Percentiles rank a stretch among this genome's conserved stretches.
These are phyloP conservation scores for Psilocybe mexicana DNA, from an alignment of 1,284 basidiomycete species.

Conservation along the genomic window DNA sequence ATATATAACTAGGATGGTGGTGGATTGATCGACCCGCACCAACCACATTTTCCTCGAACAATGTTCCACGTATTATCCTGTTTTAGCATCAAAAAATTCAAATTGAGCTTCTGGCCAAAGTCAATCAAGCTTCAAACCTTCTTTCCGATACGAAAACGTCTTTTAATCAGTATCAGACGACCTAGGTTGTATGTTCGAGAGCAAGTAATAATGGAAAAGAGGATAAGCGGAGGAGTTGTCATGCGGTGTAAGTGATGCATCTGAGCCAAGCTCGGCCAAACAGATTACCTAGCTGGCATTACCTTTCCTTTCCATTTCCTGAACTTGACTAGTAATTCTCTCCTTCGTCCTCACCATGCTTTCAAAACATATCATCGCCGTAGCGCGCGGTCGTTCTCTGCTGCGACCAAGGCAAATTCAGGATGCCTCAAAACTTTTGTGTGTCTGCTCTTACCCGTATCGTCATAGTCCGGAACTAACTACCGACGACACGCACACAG, in stretches of 20 bases:
- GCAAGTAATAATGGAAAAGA: not conserved
- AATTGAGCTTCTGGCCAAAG: no score
- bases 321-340: not conserved
- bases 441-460: conserved; percentile 2
- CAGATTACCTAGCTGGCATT: conserved; percentile 30
- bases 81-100: no score
- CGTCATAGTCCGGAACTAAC: conserved; percentile 1
- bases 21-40: no score
- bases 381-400: conserved; percentile 62
- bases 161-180: not conserved
- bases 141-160: no score
- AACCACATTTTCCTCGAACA: no score
- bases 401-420: conserved; percentile 40
- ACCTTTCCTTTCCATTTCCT: conserved; percentile 5
- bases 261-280: conserved; percentile 28
- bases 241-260: not conserved
- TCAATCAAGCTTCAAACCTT: no score
- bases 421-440: conserved; percentile 49
- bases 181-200: not conserved
- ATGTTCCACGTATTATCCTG: no score
- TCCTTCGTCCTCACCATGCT: conserved; percentile 47
- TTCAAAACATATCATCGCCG: conserved; percentile 67
- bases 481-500: conserved; percentile 31
- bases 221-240: not conserved
- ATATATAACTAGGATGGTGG: no score